A percentile compares a stretch with the other conserved stretches of the same genome.
phyloP scores from a whole-genome alignment of 805 yeast species.

The Wickerhamiella azymoides region DNA sequence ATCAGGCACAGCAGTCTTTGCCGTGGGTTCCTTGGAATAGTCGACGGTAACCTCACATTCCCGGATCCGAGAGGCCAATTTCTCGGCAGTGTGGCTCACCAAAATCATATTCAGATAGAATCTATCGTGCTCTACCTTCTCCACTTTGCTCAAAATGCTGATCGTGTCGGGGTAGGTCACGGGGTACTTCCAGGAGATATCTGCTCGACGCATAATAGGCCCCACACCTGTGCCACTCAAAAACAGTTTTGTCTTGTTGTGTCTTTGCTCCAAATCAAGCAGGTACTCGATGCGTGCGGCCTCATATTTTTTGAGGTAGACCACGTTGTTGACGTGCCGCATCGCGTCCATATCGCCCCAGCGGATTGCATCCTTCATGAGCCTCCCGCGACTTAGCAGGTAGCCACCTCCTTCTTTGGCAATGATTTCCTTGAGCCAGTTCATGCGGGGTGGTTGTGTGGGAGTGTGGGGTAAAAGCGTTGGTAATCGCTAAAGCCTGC shows the following conservation, averaged over 20 bases:
- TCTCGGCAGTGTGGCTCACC: constrained; percentile 21
- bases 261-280: constrained; percentile 8
- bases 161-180: constrained; percentile 22
- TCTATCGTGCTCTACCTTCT: constrained; percentile 16
- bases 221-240: constrained; percentile 19
- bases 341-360: constrained; percentile 23
- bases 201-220: constrained; percentile 22
- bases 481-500: neutral
- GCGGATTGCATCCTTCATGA: constrained; percentile 16
- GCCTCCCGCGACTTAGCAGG: constrained; percentile 13
- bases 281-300: constrained; percentile 21
- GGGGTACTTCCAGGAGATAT: constrained; percentile 24
- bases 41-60: constrained; percentile 24
- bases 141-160: constrained; percentile 21
- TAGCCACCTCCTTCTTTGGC: constrained; percentile 15
- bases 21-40: constrained; percentile 18
- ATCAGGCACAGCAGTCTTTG: constrained; percentile 22
- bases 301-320: constrained; percentile 25
- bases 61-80: constrained; percentile 23
- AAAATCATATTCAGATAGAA: constrained; percentile 21
- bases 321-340: constrained; percentile 24
- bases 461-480: neutral
- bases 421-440: constrained; percentile 18
- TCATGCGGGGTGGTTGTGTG: neutral
- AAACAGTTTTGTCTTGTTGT: constrained; percentile 13